Evolutionary conservation across 148 eudicot species (phyloP).

Genomic region (Heliamphora exappendiculata): DNA sequence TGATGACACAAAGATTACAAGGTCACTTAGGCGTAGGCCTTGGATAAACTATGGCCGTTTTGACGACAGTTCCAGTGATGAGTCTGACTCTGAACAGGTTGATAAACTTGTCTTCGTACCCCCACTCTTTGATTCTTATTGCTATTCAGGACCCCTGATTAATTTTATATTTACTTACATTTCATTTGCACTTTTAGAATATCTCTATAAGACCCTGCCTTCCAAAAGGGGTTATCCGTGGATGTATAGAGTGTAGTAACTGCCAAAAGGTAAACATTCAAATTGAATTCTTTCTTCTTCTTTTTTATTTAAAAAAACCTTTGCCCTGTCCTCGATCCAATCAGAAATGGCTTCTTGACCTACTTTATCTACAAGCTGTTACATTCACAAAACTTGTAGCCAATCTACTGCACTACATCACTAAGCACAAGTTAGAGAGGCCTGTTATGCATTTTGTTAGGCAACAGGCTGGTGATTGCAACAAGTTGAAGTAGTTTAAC

Average conservation of each 20-base stretch:
- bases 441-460: neutral
- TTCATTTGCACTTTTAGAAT: slow-evolving; percentile 36
- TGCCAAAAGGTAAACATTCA: slow-evolving; percentile 75
- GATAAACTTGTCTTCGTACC: slow-evolving; percentile 20
- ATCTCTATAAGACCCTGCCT: slow-evolving; percentile 37
- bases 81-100: slow-evolving; percentile 63
- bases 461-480: neutral
- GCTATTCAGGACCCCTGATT: neutral
- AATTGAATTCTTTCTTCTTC: neutral
- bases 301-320: too few relatives aligned
- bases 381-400: neutral
- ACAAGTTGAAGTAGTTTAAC: neutral
- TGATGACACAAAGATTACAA: slow-evolving; percentile 40
- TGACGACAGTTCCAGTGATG: slow-evolving; percentile 52
- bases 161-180: neutral
- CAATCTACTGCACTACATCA: neutral
- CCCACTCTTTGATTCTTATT: neutral
- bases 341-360: slow-evolving; percentile 1
- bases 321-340: neutral
- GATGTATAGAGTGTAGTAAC: slow-evolving; percentile 61
- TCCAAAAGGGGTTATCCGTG: slow-evolving; percentile 89
- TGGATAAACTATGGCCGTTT: slow-evolving; percentile 40
- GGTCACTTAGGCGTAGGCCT: slow-evolving; percentile 52
- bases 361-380: neutral
- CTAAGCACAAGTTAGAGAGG: neutral